These are phyloP conservation scores for Candida hispaniensis DNA, from an alignment of 805 yeast species.

Conservation along the genomic window DNA sequence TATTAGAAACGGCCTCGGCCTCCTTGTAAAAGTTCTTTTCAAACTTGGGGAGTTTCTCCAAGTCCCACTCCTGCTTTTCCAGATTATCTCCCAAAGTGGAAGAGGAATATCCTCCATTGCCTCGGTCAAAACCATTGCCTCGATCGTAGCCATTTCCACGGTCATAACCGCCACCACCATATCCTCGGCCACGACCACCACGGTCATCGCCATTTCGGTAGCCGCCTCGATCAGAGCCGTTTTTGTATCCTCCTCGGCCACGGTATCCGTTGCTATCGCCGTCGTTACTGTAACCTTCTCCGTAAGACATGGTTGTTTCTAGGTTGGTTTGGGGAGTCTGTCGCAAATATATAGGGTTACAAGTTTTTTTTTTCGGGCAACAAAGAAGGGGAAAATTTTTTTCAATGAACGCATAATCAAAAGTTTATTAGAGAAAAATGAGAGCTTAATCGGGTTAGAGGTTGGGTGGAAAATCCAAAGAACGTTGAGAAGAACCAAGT, in stretches of 20 bases:
- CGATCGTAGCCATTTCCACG: constrained; percentile 36
- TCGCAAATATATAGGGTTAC: no score
- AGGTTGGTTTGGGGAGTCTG: no score
- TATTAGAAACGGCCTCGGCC: constrained; percentile 62
- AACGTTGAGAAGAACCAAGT: no score
- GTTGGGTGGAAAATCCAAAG: no score
- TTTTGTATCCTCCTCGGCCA: constrained; percentile 25
- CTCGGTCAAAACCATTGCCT: constrained; percentile 31
- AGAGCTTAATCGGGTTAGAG: no score
- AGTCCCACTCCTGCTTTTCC: constrained; percentile 71
- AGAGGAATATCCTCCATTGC: constrained; percentile 37
- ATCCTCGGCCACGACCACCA: constrained; percentile 32
- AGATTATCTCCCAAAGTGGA: constrained; percentile 42
- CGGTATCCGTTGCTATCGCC: constrained; percentile 24
- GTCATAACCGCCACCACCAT: constrained; percentile 27
- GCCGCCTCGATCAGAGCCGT: constrained; percentile 25
- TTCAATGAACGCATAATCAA: no score
- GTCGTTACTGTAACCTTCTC: constrained; percentile 27
- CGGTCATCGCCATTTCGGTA: constrained; percentile 35
- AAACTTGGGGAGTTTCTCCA: constrained; percentile 67
- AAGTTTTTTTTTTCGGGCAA: no score
- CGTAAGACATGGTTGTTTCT: constrained; percentile 20
- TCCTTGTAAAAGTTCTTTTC: constrained; percentile 93
- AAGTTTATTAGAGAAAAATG: no score
- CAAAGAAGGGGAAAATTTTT: no score